Evolutionary conservation across 805 yeast species (phyloP), one percentile per base, ranked within the genome.

Genomic region (Maudiozyma serrabonitensis): DNA sequence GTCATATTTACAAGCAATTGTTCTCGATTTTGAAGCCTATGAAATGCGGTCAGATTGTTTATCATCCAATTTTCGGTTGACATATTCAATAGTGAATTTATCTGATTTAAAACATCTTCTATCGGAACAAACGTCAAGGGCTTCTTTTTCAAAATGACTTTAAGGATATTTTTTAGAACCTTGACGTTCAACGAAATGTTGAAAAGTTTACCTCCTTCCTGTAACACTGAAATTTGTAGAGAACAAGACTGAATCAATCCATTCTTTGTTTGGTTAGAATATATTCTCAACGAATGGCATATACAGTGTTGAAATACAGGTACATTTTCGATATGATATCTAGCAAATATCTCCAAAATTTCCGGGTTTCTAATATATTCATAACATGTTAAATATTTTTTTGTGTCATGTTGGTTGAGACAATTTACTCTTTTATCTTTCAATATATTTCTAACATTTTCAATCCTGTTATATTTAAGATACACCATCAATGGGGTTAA

Each of bases 401-500:
- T 23, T 53, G 31, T 12, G 32, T 46, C 48, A 40, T 40, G 25
- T 41, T 21, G 21, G n/a, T 35, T n/a, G 26, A 60, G 58, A 2
- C 80, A 54, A 23, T 78, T 75, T 3, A 85, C 63, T 31, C 84
- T 66, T 0, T 69, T 57, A 53, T 81, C 81, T 8, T 61, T 52
- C 2, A 85, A 51, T 0, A 91, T 64, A 3, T 66, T 68, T 37
- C 66, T 60, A 18, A 87, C 71, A 53, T 86, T 86, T 2, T 77
- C 81, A 0, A 76, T 41, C 45, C 95, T 71, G 55, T 81, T 81
- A 62, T 81, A 87, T 57, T 84, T 81, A 32, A 84, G 78, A 56
- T 79, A 84, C 5, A 80, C 71, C 75, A 82, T 79, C 50, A 89
- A 61, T 0, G 98, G 95, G 0, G 91, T 80, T 52, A 82, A 67